Conservation (phyloP, 2,329 filamentous ascomycete genomes). For the Colletotrichum sp. region DNA sequence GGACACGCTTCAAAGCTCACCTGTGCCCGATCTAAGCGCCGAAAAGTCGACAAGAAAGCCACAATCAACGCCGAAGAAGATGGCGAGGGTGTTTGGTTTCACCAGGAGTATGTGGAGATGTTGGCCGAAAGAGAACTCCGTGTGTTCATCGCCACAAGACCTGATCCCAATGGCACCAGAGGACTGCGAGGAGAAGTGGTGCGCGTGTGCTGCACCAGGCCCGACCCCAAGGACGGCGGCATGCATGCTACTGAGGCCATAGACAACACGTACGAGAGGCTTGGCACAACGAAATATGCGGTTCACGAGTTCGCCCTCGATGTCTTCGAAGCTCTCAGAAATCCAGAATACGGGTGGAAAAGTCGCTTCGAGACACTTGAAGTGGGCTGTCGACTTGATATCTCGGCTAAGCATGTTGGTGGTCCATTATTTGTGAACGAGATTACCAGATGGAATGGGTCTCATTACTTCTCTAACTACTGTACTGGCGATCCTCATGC, state of each 20-base stretch:
- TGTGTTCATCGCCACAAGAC: neutral
- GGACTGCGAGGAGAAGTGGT: neutral
- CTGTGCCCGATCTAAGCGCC: neutral
- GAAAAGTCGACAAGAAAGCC: neutral
- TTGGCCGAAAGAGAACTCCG: neutral
- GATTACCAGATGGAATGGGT: neutral
- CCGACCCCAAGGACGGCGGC: neutral
- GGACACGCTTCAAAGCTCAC: neutral
- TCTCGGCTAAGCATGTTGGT: neutral
- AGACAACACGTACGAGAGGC: neutral
- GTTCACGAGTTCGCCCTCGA: neutral
- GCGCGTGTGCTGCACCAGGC: neutral
- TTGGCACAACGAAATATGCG: neutral
- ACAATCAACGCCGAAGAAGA: neutral
- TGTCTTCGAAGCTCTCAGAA: neutral
- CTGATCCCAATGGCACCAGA: neutral
- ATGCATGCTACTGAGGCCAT: neutral
- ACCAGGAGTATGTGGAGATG: neutral
- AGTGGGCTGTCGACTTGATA: neutral
- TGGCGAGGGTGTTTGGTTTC: neutral
- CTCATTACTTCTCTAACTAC: neutral
- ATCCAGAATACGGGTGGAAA: neutral
- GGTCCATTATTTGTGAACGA: neutral
- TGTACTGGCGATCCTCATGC: neutral
- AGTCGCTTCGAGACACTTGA: neutral